Base-by-base conservation (phyloP, 805 yeast species). In the Maudiozyma turicensis region DNA sequence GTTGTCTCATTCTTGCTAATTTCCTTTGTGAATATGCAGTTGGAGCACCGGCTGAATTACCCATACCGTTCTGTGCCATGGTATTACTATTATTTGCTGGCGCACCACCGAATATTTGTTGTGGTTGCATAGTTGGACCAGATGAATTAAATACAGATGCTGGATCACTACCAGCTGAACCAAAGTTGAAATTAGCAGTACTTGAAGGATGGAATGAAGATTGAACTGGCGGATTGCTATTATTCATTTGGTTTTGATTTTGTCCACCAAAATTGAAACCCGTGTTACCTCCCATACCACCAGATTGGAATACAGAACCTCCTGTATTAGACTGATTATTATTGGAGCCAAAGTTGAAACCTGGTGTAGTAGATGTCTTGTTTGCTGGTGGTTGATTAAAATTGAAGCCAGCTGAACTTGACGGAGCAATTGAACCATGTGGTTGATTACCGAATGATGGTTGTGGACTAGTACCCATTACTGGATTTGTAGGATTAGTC, bases 1-100 rank as follows among this genome's bases (percentile, higher is more conserved):
- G 50, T 15, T 52, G 55, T 50, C 66, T 58, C 66, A 63, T 63
- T 46, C 68, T 56, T 15, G 67, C 67, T 20, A 63, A 40, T 39
- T 67, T 60, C 20, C 43, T 43, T 14, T 44, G 44, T 29, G 46
- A 30, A 31, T 15, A 43, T 28, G 48, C 50, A 26, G 50, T 46
- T 32, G 48, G 45, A 6, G 46, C 15, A 8, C 15, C 31, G 20
- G 29, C 33, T n/a, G 8, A 26, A 26, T 8, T 31, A 30, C 8
- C 43, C 37, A 30, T 46, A 14, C 35, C 35, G 11, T 14, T 45
- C 13, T 39, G 14, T n/a, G 13, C 38, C 38, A 35, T 35, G 6
- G 7, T 15, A 13, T 13, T 35, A 5, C 38, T 15, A 13, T 46
- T 15, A 20, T 20, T 20, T 20, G 26, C 4, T 26, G 46, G n/a